Evolutionary conservation across 805 yeast species (phyloP), one percentile per base, ranked within the genome.

Genomic region (Barnettozyma siamensis): DNA sequence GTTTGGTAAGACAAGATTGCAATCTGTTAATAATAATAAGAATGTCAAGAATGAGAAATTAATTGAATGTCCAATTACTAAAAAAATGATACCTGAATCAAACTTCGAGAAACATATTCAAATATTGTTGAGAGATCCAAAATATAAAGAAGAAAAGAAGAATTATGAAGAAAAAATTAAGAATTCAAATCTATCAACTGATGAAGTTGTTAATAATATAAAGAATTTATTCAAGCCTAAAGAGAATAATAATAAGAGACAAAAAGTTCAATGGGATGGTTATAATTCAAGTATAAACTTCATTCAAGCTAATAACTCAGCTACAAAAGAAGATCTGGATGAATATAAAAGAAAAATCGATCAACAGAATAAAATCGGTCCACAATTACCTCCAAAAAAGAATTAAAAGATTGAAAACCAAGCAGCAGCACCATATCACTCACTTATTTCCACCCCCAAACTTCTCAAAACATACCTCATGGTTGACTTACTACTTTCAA

Each of bases 11-110:
- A 72, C 88, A 1, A 63, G 95, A 53, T 54, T 70, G 48, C 55
- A 72, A 24, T 43, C 59, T 57, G 38, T 29, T 30, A 65, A 46
- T 42, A 37, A 40, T 12, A 26, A 18, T 16, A 29, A 13, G 28
- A 26, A 45, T n/a, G n/a, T n/a, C 47, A 39, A 48, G 38, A 42
- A 48, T 45, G 72, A 64, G 43, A 63, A 58, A 8, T 49, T 65
- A 35, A 72, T 88, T 31, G 72, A 67, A 47, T 87, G 96, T 56
- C 96, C 96, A n/a, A 67, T 85, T 31, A 85, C 96, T 0, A 81
- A 81, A 2, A 72, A 78, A 52, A 53, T 72, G 55, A 73, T 89
- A 2, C 83, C 89, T 1, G 93, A 84, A 50, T 69, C 72, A 32
- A 66, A 80, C 47, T 87, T 83, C 55, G 82, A 76, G 45, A 73